A percentile compares a stretch with the other conserved stretches of the same genome.
Evolutionary conservation across 2,329 filamentous ascomycete species (phyloP).

Genomic region (Phialophora expanda): DNA sequence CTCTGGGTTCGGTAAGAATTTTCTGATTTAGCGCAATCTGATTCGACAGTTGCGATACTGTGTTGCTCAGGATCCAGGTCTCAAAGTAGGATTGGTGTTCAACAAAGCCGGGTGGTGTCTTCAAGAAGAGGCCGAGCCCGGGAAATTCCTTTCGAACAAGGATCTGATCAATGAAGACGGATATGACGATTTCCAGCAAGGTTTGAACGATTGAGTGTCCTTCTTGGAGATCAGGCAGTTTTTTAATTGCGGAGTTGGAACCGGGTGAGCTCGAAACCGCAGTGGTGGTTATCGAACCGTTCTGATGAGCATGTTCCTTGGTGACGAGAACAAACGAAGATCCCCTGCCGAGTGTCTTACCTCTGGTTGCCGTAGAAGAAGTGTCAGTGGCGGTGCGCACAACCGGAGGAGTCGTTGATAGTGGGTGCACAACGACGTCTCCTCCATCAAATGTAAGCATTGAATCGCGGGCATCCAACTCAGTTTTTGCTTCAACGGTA

Average conservation of each 20-base stretch:
- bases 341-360: slow-evolving; percentile 66
- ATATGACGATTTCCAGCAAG: slow-evolving; percentile 76
- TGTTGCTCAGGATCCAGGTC: slow-evolving; percentile 80
- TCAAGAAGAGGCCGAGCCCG: slow-evolving; percentile 82
- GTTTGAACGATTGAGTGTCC: slow-evolving; percentile 75
- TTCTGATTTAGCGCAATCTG: slow-evolving; percentile 74
- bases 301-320: slow-evolving; percentile 29
- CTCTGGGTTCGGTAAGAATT: slow-evolving; percentile 76
- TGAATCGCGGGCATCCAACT: slow-evolving; percentile 82
- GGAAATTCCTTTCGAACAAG: slow-evolving; percentile 87
- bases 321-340: slow-evolving; percentile 92
- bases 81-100: slow-evolving; percentile 96
- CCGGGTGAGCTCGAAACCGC: slow-evolving; percentile 58
- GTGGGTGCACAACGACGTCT: slow-evolving; percentile 80
- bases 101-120: slow-evolving; percentile 87
- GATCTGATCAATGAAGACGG: slow-evolving; percentile 84
- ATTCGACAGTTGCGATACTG: slow-evolving; percentile 72
- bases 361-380: slow-evolving; percentile 48
- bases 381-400: slow-evolving; percentile 71
- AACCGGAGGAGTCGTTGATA: slow-evolving; percentile 69
- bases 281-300: slow-evolving; percentile 11
- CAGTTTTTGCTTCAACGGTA: slow-evolving; percentile 78
- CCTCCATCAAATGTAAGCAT: slow-evolving; percentile 82
- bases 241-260: slow-evolving; percentile 47
- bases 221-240: slow-evolving; percentile 57